A percentile compares a stretch with the other conserved stretches of the same genome.
Conservation (phyloP, 2,329 filamentous ascomycete species). For the Aspergillus viridinutans region DNA sequence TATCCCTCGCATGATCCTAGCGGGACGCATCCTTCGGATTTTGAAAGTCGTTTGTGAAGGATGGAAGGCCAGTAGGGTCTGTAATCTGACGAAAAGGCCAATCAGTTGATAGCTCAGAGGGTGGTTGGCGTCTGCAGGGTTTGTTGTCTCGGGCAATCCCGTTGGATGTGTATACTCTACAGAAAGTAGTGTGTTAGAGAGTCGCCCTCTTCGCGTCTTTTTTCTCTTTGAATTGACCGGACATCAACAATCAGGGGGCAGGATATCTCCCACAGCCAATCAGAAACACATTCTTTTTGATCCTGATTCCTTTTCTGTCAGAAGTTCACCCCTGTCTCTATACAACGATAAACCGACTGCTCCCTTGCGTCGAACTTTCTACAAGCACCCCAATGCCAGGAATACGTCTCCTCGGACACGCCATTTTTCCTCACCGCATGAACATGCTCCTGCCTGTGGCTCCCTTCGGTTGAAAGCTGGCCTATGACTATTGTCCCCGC, state of each 20-base stretch:
- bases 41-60: not conserved
- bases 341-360: slow-evolving; percentile 4
- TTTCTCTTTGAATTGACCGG: not conserved
- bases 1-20: slow-evolving; percentile 16
- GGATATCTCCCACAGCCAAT: not conserved
- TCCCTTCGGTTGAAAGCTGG: not conserved
- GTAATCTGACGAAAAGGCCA: not conserved
- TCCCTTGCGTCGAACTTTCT: slow-evolving; percentile 13
- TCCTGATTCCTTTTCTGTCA: slow-evolving; percentile 5
- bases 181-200: not conserved
- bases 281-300: not conserved
- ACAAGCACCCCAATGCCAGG: not conserved
- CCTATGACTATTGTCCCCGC: not conserved
- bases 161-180: not conserved
- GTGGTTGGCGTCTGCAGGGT: not conserved
- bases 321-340: slow-evolving; percentile 6
- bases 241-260: not conserved
- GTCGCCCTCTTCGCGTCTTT: not conserved
- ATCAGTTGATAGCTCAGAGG: not conserved
- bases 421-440: slow-evolving; percentile 4
- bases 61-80: not conserved
- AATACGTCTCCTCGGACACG: not conserved
- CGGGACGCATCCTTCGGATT: slow-evolving; percentile 1
- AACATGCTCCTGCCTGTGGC: not conserved
- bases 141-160: not conserved